Percentiles rank a stretch among this genome's conserved stretches.
These are phyloP conservation scores for Trypanosoma lewisi DNA, from an alignment of 208 protist species.

Conservation along the genomic window DNA sequence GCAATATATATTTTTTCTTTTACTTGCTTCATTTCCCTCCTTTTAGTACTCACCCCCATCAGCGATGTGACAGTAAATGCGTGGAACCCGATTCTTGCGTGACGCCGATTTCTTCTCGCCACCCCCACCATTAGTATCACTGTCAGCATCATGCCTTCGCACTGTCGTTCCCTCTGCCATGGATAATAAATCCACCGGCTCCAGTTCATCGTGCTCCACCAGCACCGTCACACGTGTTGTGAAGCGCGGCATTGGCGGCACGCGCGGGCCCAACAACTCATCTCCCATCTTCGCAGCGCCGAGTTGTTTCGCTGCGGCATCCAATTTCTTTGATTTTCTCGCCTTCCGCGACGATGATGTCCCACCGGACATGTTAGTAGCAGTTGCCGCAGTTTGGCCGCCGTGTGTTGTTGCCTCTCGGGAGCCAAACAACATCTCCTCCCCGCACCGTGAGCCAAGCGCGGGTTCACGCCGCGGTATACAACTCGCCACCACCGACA, in stretches of 20 bases:
- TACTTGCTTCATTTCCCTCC: background rate
- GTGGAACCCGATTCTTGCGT: constrained; percentile 19
- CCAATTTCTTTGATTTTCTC: background rate
- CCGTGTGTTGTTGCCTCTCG: too few species aligned
- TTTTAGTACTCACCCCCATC: constrained; percentile 63
- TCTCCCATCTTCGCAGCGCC: constrained; percentile 12
- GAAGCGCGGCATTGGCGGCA: constrained; percentile 74
- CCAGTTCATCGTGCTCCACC: constrained; percentile 74
- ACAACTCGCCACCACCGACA: constrained; percentile 75
- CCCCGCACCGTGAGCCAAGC: constrained; percentile 37
- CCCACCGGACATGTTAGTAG: too few species aligned
- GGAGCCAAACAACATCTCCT: constrained; percentile 19
- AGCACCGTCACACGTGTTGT: constrained; percentile 73
- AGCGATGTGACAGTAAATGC: constrained; percentile 74
- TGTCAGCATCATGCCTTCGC: constrained; percentile 8
- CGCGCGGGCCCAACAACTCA: constrained; percentile 17
- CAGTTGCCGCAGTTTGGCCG: too few species aligned
- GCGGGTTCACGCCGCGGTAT: constrained; percentile 61
- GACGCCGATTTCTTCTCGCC: background rate
- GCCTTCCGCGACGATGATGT: constrained; percentile 7
- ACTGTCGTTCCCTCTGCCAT: constrained; percentile 51
- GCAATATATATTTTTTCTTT: too few species aligned
- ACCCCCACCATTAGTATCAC: background rate
- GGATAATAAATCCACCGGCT: constrained; percentile 61
- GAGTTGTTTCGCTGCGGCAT: background rate